Evolutionary conservation across 2,329 filamentous ascomycete species (phyloP), one percentile per base, ranked within the genome.

Genomic region (Fusarium devonianum): DNA sequence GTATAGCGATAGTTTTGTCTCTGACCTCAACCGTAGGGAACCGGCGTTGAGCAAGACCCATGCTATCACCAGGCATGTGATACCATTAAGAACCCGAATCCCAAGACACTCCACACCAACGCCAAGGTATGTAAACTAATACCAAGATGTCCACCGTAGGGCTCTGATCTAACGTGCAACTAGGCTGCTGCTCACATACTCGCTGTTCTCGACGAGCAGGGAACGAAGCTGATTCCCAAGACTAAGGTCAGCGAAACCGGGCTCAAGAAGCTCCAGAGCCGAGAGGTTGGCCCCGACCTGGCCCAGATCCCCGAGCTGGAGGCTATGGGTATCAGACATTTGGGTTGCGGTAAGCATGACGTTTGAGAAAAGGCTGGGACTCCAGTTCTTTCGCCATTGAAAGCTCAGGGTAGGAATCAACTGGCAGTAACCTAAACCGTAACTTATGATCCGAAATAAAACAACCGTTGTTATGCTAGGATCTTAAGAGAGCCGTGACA

Each of bases 171-270:
- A 17, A 59, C n/a, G 4, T 2, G 1, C 5, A 3, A 2, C 29
- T 6, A 60, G 57, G 58, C 73, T 30, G 82, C 84, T 43, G 83
- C 81, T 2, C 73, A 78, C 51, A 73, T 77, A 71, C 7, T 67
- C 8, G 37, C 60, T 5, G 52, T 58, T 2, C 64, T 67, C 1
- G 58, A 64, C 4, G 49, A 62, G 3, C 47, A 58, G 28, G 64
- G 64, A 16, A 54, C 60, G 1, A 51, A 59, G 32, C 39, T 67
- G 10, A 67, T 67, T 11, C 64, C 64, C 45, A 67, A 67, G 51
- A 54, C 47, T 1, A 55, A 53, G 18, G 54, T 65, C 7, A 62
- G 28, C 18, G 58, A 51, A 2, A 7, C 30, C 8, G 47, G 29
- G 1, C 36, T 59, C 3, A 53, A 41, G 28, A 49, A 14, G 18